These are phyloP conservation scores for Phalaenopsis aphrodite DNA, from an alignment of 106 monocot genomes.

Conservation along the genomic window DNA sequence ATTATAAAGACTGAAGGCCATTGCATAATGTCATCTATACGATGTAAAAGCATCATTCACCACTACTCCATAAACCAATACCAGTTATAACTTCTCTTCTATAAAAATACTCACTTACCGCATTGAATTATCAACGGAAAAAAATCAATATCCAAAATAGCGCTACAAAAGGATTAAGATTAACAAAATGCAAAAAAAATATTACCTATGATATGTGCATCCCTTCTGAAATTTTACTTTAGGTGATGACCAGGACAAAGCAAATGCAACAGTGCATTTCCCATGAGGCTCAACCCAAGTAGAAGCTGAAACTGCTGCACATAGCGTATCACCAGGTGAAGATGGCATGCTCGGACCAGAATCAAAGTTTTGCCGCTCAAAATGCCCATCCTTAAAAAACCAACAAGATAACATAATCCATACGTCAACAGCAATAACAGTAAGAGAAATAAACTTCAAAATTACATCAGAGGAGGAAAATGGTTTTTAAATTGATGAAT, in stretches of 20 bases:
- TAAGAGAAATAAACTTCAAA: not conserved
- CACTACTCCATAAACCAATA: not conserved
- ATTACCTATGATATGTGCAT: constrained; percentile 74
- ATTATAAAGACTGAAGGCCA: not conserved
- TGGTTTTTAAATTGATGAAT: not conserved
- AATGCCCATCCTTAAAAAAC: constrained; percentile 64
- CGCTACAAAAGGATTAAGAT: not conserved
- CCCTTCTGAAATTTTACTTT: constrained; percentile 97
- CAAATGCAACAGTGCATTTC: constrained; percentile 49
- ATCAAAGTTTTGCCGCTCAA: constrained; percentile 64
- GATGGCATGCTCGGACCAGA: constrained; percentile 69
- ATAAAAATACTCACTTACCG: not conserved
- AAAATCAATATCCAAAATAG: not conserved
- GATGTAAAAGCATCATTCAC: not conserved
- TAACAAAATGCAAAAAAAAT: not conserved
- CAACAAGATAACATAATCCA: constrained; percentile 19
- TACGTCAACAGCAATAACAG: constrained; percentile 51
- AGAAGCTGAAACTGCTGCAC: constrained; percentile 89
- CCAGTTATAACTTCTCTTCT: not conserved
- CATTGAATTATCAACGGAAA: not conserved
- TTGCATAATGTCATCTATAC: not conserved
- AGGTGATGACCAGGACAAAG: constrained; percentile 35
- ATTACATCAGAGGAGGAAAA: not conserved
- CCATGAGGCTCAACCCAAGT: constrained; percentile 95
- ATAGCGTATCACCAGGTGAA: constrained; percentile 60